Base-by-base conservation (phyloP, 1,284 basidiomycete genomes). In the Mixia osmundae region DNA sequence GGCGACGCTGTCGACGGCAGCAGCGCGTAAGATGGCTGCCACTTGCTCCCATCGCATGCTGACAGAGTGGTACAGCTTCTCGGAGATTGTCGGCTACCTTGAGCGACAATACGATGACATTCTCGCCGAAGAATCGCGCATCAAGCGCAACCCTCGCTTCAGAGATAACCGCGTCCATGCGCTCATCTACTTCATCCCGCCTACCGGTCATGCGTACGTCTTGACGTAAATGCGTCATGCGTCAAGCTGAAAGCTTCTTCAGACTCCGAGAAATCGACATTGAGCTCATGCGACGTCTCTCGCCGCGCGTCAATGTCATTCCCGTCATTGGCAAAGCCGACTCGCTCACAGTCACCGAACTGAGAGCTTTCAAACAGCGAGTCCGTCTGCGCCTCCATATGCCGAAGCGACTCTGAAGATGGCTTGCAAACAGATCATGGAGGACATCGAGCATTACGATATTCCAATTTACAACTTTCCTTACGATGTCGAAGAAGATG, bases 381-480 rank as follows among this genome's bases (percentile, higher is more conserved):
- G 82, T 85, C 44, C 48, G 71, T 64, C 21, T 14, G 27, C 30
- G 30, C 14, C 29, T 16, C 15, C 39, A 37, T 33, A n/a, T n/a
- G n/a, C n/a, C 9, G 29, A 8, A 33, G 16, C 9, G 35, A n/a
- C 12, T 30, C 12, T 14, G 23, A 6, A 5, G 15, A 14, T 15
- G 20, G 16, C 7, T 35, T 18, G 20, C 28, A 29, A 31, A 18
- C 48, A 87, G 79, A 74, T 97, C 54, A 95, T 95, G 85, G 87
- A 97, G 61, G 89, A 99, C 56, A 95, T 99, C 48, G 89, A 95
- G 54, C 70, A 95, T 64, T 95, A 97, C 55, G 75, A 77, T 47
- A 97, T 99, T 49, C 89, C 91, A 5, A 77, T 97, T 30, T 99
- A 97, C 68, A 97, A 97, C 64, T 97, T 97, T 69, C 91, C 91